Evolutionary conservation across 2,329 filamentous ascomycete species (phyloP).

Genomic region (Capronia americana): DNA sequence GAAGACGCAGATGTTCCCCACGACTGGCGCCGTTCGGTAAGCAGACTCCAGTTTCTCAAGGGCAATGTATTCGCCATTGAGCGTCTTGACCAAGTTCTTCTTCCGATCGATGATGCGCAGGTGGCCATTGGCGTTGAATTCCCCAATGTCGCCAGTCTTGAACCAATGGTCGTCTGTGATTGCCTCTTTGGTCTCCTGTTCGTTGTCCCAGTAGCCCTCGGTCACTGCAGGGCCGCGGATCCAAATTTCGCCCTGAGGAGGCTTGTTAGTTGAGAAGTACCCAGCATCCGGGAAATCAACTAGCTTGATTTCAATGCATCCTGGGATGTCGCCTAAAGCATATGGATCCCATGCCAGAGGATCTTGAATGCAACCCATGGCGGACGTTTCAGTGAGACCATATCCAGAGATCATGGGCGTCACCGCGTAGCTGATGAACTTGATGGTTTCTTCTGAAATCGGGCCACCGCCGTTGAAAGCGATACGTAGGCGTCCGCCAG

Average conservation of each 20-base stretch:
- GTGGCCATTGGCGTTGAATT: conserved; percentile 81
- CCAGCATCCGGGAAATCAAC: conserved; percentile 89
- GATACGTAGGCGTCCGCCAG: conserved; percentile 85
- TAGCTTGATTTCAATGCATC: conserved; percentile 84
- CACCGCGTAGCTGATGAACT: conserved; percentile 89
- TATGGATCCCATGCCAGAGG: conserved; percentile 82
- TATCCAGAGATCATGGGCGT: conserved; percentile 95
- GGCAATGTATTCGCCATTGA: conserved; percentile 95
- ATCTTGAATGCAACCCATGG: conserved; percentile 65
- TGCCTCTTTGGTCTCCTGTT: conserved; percentile 79
- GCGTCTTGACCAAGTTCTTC: conserved; percentile 97
- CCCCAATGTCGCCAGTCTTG: conserved; percentile 93
- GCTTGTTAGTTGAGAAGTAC: conserved; percentile 75
- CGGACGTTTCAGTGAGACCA: conserved; percentile 90
- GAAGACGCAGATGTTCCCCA: conserved; percentile 86
- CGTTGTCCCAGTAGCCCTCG: conserved; percentile 81
- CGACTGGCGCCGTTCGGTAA: conserved; percentile 79
- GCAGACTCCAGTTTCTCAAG: conserved; percentile 94
- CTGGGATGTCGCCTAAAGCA: conserved; percentile 78
- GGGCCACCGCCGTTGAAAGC: conserved; percentile 95
- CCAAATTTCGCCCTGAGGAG: conserved; percentile 91
- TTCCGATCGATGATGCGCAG: conserved; percentile 90
- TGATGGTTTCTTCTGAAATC: conserved; percentile 83
- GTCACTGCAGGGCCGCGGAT: conserved; percentile 80
- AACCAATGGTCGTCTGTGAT: conserved; percentile 92